Base-by-base conservation (phyloP, 2,329 filamentous ascomycete species). In the Cladosporium cucumerinum region DNA sequence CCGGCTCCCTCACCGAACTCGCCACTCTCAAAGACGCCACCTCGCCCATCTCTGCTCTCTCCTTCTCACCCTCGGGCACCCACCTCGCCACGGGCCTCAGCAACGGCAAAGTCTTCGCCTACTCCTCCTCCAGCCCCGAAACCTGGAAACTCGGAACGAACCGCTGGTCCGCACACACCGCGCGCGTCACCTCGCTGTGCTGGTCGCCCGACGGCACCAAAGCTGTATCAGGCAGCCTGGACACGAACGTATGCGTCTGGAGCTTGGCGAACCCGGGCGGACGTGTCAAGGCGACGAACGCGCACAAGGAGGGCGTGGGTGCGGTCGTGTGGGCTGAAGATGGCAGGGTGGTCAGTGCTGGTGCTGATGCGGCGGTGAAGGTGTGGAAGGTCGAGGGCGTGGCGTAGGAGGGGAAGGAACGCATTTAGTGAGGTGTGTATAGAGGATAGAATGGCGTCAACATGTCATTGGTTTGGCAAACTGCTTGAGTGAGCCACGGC, bases 221-320 rank as follows among this genome's bases (percentile, higher is more conserved):
- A 74, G 89, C 93, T 2, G 92, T 87, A 23, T 96, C 91, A 75
- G 94, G 93, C 14, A 89, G 87, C 54, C 80, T 99, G 58, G 95
- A 99, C 76, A 97, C 94, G 0, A 93, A 96, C 73, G 85, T 99
- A 23, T 93, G 92, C 75, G 88, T 97, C 32, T 99, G 95, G 92
- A 97, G 92, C 76, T 78, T 97, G 64, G 80, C 82, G 51, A 91
- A 92, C 75, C 94, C 94, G 0, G 93, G 92, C 2, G 91, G 91
- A 78, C 86, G 94, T 70, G 86, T 96, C 70, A 94, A 95, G 81
- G 89, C 88, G 16, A 80, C 87, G 25, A 96, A 97, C 74, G 93
- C 94, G 58, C 95, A 99, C 80, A 97, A 97, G 80, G 95, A 98
- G 74, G 95, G 95, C 11, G 93, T 98, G 21, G 92, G 90, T 70